Base-by-base conservation (phyloP, 2,329 filamentous ascomycete species). In the Botrytis pseudocinerea region DNA sequence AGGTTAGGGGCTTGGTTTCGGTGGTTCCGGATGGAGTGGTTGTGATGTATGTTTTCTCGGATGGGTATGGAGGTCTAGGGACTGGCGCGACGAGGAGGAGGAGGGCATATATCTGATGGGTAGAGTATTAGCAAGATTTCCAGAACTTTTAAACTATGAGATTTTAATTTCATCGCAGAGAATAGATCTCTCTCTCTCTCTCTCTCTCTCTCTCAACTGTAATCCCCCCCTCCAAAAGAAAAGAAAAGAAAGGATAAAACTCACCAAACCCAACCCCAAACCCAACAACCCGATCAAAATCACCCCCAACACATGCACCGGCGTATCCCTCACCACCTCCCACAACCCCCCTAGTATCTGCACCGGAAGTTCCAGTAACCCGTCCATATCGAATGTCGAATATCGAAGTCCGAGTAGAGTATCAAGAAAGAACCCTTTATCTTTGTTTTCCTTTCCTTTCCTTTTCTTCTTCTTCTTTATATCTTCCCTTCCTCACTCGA, bases 21-120 rank as follows among this genome's bases (percentile, higher is more conserved):
- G 85, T 89, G 20, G 85, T 84, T 69, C 92, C 91, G 77, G 91
- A 86, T 59, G 90, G 86, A 54, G 89, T 85, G 59, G 94, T 91
- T 6, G 93, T 97, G 66, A 90, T 87, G 85, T 95, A 99, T 54
- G 87, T 90, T 84, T 96, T 97, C 82, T 99, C 96, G 46, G 93
- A 93, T 6, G 88, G 86, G 48, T 90, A 85, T 2, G 93, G 88
- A 38, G 86, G 84, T 73, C 96, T 92, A 16, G 96, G 96, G 69
- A 90, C 89, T 25, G 95, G 95, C 14, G 95, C 95, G 81, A 97
- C 86, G 74, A 94, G 82, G 80, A 90, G 90, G 66, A 98, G 88
- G 74, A 91, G 83, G 69, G 89, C 79, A 80, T 92, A 95, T 79
- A 91, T 81, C 90, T 92, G 76, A n/a, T 14, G 2, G 40, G 10